These are phyloP conservation scores for Coniella vitis DNA, from an alignment of 2,329 filamentous ascomycete species.

Conservation along the genomic window DNA sequence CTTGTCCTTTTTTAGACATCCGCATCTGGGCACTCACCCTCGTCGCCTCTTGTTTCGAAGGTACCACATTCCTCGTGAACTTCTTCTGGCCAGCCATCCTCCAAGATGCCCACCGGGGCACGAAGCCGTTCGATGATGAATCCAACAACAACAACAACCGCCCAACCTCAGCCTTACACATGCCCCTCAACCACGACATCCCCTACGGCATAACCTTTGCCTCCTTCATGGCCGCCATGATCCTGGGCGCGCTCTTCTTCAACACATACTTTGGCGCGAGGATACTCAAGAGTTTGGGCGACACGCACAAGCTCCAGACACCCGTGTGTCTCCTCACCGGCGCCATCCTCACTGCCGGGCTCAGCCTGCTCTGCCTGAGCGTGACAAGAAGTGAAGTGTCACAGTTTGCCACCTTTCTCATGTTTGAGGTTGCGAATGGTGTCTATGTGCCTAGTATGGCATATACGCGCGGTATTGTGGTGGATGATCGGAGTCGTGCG, in stretches of 20 bases:
- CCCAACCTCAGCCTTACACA: too few relatives aligned
- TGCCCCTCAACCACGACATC: conserved; percentile 4
- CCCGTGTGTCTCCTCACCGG: conserved; percentile 19
- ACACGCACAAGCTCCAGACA: neutral
- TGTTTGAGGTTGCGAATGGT: conserved; percentile 28
- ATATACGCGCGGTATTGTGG: conserved; percentile 24
- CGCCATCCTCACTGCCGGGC: conserved; percentile 20
- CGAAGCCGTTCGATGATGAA: conserved; percentile 2
- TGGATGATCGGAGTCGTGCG: conserved; percentile 23
- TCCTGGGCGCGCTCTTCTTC: conserved; percentile 17
- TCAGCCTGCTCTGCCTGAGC: conserved; percentile 20
- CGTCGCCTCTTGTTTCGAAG: conserved; percentile 28
- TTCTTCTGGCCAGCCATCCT: conserved; percentile 28
- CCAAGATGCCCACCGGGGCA: conserved; percentile 22
- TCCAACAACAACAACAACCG: neutral
- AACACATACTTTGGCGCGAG: conserved; percentile 1
- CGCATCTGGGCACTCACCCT: conserved; percentile 27
- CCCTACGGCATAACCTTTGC: conserved; percentile 43
- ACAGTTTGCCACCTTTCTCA: conserved; percentile 23
- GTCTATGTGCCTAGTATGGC: conserved; percentile 28
- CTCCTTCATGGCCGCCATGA: conserved; percentile 36
- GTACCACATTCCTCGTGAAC: conserved; percentile 27
- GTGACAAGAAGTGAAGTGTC: conserved; percentile 19
- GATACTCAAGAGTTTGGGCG: neutral
- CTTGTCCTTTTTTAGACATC: conserved; percentile 16